A percentile compares a stretch with the other conserved stretches of the same genome.
These are phyloP conservation scores for Phlebiopsis gigantea DNA, from an alignment of 768 basidiomycete genomes.

Conservation along the genomic window DNA sequence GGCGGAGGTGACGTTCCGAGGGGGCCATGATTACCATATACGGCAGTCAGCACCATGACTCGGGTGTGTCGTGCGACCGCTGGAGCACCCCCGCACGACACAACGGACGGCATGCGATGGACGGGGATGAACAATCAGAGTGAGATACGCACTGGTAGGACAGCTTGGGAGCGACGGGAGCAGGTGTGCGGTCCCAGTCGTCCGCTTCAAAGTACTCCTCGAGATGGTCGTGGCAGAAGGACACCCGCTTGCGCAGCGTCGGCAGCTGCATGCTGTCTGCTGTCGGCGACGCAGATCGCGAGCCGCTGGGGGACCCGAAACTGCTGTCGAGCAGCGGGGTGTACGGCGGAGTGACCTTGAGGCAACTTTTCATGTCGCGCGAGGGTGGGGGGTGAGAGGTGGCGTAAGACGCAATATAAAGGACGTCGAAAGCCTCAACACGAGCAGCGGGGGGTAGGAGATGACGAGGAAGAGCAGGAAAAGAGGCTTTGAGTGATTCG, in stretches of 20 bases:
- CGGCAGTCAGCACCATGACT: constrained; percentile 2
- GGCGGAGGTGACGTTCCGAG: neutral
- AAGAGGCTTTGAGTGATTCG: neutral
- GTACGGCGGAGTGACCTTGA: constrained; percentile 13
- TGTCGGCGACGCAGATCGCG: constrained; percentile 4
- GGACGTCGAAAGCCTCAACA: neutral
- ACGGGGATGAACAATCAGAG: neutral
- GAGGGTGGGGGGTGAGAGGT: neutral
- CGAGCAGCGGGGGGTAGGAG: neutral
- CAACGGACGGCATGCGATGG: neutral
- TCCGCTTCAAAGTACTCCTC: constrained; percentile 19
- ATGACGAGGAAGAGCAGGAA: neutral
- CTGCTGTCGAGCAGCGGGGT: constrained; percentile 9
- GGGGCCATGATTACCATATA: neutral
- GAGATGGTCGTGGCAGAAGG: constrained; percentile 14
- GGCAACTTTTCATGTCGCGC: constrained; percentile 15
- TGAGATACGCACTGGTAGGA: constrained; percentile 14
- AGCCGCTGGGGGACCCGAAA: constrained; percentile 2
- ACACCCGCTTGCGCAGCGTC: constrained; percentile 8
- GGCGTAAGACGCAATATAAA: neutral
- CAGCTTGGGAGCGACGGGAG: constrained; percentile 16
- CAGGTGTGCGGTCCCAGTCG: constrained; percentile 18
- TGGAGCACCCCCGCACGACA: neutral
- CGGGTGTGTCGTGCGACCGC: neutral
- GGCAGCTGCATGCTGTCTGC: neutral